Evolutionary conservation across 1,139 yeast genomes (phyloP).

Genomic region (Suhomyces atakaporum): DNA sequence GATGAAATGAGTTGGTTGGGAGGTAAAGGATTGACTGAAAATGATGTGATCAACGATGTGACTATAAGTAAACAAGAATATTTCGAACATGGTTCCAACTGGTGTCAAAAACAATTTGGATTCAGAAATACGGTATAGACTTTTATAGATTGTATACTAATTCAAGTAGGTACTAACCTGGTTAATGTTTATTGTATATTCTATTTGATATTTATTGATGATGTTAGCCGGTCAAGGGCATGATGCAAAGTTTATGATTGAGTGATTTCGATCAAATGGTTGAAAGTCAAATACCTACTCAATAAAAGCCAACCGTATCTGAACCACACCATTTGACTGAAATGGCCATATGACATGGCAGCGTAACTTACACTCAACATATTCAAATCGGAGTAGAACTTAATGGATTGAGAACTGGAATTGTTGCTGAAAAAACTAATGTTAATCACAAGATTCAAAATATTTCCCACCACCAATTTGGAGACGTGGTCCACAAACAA

Average conservation of each 20-base stretch:
- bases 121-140: conserved; percentile 39
- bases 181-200: background rate
- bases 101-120: conserved; percentile 77
- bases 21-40: conserved; percentile 50
- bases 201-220: background rate
- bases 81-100: conserved; percentile 80
- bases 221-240: conserved; percentile 2
- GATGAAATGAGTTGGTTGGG: conserved; percentile 46
- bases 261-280: conserved; percentile 53
- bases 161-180: too few species aligned
- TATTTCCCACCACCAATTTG: conserved; percentile 31
- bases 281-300: conserved; percentile 74
- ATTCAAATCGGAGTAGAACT: conserved; percentile 55
- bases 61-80: conserved; percentile 77
- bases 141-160: conserved; percentile 2
- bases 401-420: conserved; percentile 29
- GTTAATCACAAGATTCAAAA: conserved; percentile 42
- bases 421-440: conserved; percentile 40
- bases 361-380: conserved; percentile 61
- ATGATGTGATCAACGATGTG: conserved; percentile 54
- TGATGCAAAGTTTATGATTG: background rate
- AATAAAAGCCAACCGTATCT: conserved; percentile 84
- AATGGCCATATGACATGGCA: conserved; percentile 84
- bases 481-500: conserved; percentile 38
- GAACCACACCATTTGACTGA: conserved; percentile 94